Base-by-base conservation (phyloP, 2,329 filamentous ascomycete species). In the Aspergillus flavus region DNA sequence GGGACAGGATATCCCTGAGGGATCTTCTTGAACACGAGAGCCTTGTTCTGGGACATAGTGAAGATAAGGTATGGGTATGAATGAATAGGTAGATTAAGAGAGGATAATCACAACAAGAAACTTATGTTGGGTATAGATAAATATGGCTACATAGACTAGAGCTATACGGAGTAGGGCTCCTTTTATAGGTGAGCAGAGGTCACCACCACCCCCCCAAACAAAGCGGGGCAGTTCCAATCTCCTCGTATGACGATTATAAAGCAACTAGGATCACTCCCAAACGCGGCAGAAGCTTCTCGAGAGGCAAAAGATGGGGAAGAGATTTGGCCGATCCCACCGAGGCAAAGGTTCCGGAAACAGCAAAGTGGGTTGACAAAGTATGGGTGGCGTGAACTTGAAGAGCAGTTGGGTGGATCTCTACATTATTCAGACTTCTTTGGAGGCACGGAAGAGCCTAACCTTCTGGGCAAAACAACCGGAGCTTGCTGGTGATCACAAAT, bases 1-100 rank as follows among this genome's bases (percentile, higher is more conserved):
- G 87, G 77, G 39, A 91, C 85, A 23, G 92, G 92, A 73, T 85
- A 83, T 62, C 86, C 90, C 57, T 80, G 76, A 54, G 92, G 92
- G 64, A 89, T 70, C 69, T 87, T 81, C 74, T 90, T 92, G 85
- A 89, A 94, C 76, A 93, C 82, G 71, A 95, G 79, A 45, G 84
- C 86, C 81, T 92, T 93, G 87, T 94, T 95, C 65, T 86, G 63
- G 45, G 74, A 61, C 73, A 75, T 76, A 61, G 61, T 73, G 71
- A 62, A 54, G 39, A 62, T 54, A 41, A 34, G 11, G 23, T 53
- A 39, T 30, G 50, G 61, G 4, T 54, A 32, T 55, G 26, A 39
- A 30, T 23, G n/a, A 11, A 21, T 9, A 10, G 23, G 45, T 41
- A n/a, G 32, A 61, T 43, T 16, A 23, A 53, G 32, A 16, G 34